phyloP scores from a whole-genome alignment of 495 filamentous ascomycete species.

The Clavariopsis aquatica region DNA sequence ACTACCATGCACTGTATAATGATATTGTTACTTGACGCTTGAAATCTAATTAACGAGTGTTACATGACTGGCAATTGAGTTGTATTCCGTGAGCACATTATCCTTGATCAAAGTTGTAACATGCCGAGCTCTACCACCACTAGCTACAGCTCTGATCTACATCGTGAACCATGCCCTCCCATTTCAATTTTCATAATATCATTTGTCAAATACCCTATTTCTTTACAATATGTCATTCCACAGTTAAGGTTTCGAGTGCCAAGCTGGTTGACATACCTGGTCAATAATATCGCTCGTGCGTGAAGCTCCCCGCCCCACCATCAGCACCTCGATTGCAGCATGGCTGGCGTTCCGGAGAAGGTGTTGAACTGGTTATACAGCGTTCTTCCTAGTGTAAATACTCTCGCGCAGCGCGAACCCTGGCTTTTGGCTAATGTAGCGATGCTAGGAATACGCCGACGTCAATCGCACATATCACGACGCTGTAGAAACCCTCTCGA shows the following conservation, averaged over 20 bases:
- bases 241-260: background rate
- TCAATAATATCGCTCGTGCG: background rate
- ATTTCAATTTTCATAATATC: no score
- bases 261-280: conserved; percentile 11
- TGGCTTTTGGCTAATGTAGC: conserved; percentile 14
- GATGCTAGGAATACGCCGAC: conserved; percentile 81
- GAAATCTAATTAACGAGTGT: background rate
- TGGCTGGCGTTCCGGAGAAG: conserved; percentile 81
- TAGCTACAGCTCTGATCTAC: no score
- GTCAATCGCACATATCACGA: conserved; percentile 90
- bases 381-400: conserved; percentile 73
- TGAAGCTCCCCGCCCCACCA: conserved; percentile 29
- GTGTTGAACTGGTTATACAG: conserved; percentile 94
- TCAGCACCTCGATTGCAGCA: conserved; percentile 42
- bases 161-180: no score
- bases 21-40: conserved; percentile 7
- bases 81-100: background rate
- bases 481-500: conserved; percentile 75
- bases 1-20: conserved; percentile 24
- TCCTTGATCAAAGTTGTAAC: background rate
- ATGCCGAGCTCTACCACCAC: background rate
- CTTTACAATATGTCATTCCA: background rate
- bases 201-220: no score
- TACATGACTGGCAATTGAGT: conserved; percentile 5
- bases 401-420: background rate